These are phyloP conservation scores for Allium cepa DNA, from an alignment of 106 monocot genomes.

Conservation along the genomic window DNA sequence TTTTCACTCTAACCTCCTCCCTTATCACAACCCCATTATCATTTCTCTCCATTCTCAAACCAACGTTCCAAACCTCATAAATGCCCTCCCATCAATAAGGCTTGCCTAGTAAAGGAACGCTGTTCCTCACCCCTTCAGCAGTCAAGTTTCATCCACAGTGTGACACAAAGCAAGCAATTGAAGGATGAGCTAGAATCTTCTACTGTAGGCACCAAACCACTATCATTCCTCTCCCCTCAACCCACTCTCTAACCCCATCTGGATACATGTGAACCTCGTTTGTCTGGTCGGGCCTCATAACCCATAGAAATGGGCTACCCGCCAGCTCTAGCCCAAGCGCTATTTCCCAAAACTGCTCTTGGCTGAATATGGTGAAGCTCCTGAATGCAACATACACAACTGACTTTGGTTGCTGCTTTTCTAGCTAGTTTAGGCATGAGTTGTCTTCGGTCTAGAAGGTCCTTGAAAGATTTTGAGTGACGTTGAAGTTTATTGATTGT, in stretches of 20 bases:
- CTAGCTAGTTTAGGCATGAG: constrained; percentile 42
- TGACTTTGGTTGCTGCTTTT: constrained; percentile 26
- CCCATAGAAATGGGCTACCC: constrained; percentile 48
- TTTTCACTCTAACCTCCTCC: no score
- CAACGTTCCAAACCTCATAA: no score
- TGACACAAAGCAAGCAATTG: constrained; percentile 48
- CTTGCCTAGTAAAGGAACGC: constrained; percentile 57
- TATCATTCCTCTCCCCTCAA: constrained; percentile 19
- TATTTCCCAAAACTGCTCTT: constrained; percentile 38
- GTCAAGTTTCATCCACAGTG: constrained; percentile 62
- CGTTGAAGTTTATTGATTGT: no score
- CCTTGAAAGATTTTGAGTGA: no score
- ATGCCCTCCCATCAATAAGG: constrained; percentile 11
- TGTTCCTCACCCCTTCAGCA: constrained; percentile 29
- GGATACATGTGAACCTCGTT: constrained; percentile 13
- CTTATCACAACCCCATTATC: no score
- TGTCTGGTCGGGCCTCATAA: constrained; percentile 36
- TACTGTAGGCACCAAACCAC: constrained; percentile 30
- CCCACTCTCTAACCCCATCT: constrained; percentile 3
- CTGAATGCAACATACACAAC: constrained; percentile 70
- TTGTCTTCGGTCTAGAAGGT: constrained; percentile 38
- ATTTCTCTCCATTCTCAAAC: no score
- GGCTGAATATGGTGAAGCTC: constrained; percentile 39
- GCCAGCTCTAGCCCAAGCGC: constrained; percentile 37
- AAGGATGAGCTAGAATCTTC: constrained; percentile 39